Conservation (phyloP, 371 early-diverging fungal species). For the Syncephalastrum racemosum region DNA sequence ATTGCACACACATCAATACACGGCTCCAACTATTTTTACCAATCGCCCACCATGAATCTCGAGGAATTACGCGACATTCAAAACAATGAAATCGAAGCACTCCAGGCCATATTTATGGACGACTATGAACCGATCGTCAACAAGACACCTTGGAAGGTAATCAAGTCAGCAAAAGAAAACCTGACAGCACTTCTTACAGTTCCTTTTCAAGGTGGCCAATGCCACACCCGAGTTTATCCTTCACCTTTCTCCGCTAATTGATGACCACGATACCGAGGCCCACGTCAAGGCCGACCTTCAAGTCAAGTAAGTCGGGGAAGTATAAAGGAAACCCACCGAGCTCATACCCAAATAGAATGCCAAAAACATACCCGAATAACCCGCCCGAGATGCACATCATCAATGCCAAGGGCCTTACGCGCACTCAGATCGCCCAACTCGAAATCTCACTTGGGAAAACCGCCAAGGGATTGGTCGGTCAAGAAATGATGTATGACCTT, state of each 20-base stretch:
- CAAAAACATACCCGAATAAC: conserved; percentile 69
- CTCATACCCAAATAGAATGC: conserved; percentile 41
- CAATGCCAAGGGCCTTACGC: conserved; percentile 54
- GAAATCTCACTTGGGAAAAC: conserved; percentile 37
- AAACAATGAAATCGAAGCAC: conserved; percentile 74
- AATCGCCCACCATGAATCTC: conserved; percentile 34
- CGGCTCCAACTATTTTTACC: neutral
- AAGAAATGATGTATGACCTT: conserved; percentile 79
- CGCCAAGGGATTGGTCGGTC: conserved; percentile 53
- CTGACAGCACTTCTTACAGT: neutral
- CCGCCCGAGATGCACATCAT: conserved; percentile 65
- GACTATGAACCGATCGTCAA: conserved; percentile 63
- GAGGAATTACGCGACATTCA: conserved; percentile 68
- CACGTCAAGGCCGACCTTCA: conserved; percentile 57
- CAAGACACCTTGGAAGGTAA: conserved; percentile 75
- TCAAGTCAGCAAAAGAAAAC: neutral
- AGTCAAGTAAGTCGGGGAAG: conserved; percentile 43
- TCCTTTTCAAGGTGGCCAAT: conserved; percentile 48
- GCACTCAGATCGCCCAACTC: conserved; percentile 49
- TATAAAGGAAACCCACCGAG: conserved; percentile 14
- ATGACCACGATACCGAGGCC: conserved; percentile 47
- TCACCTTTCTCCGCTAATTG: conserved; percentile 56
- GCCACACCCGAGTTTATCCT: conserved; percentile 69
- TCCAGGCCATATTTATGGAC: conserved; percentile 71
- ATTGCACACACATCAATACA: neutral